Evolutionary conservation across 2,329 filamentous ascomycete species (phyloP).

Genomic region (Dryadomyces sulphureus): DNA sequence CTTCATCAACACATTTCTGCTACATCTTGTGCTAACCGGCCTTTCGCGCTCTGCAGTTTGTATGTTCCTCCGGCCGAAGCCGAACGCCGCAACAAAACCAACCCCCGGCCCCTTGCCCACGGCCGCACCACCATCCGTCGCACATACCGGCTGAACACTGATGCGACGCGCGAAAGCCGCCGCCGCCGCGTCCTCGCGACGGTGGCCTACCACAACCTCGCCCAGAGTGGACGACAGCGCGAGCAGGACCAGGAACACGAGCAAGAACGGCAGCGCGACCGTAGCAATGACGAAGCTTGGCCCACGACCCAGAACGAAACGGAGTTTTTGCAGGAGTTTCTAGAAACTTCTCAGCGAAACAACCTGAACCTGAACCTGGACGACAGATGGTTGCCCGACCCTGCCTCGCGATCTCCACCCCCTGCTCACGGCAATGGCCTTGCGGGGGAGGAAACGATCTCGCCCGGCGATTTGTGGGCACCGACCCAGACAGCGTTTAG

Average conservation of each 20-base stretch:
- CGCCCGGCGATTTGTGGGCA: background rate
- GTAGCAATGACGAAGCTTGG: background rate
- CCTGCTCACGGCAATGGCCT: background rate
- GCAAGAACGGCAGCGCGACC: background rate
- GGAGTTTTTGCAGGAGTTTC: background rate
- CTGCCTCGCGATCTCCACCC: background rate
- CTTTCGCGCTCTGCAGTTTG: conserved; percentile 4
- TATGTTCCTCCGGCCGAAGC: conserved; percentile 12
- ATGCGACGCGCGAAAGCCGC: conserved; percentile 8
- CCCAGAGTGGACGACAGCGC: background rate
- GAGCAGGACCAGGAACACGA: background rate
- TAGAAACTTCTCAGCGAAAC: conserved; percentile 1
- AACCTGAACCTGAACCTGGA: background rate
- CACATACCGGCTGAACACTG: conserved; percentile 3
- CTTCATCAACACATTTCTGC: background rate
- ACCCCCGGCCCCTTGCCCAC: conserved; percentile 8
- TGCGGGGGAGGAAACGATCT: background rate
- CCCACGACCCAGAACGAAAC: background rate
- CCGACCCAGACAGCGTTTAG: background rate
- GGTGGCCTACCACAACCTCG: background rate
- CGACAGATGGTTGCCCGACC: background rate
- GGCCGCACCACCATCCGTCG: conserved; percentile 12
- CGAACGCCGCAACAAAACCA: conserved; percentile 8
- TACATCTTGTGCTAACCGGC: background rate
- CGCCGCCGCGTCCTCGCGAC: conserved; percentile 10